These are phyloP conservation scores for Lumnitzera littorea DNA, from an alignment of 345 rosid species.

Conservation along the genomic window DNA sequence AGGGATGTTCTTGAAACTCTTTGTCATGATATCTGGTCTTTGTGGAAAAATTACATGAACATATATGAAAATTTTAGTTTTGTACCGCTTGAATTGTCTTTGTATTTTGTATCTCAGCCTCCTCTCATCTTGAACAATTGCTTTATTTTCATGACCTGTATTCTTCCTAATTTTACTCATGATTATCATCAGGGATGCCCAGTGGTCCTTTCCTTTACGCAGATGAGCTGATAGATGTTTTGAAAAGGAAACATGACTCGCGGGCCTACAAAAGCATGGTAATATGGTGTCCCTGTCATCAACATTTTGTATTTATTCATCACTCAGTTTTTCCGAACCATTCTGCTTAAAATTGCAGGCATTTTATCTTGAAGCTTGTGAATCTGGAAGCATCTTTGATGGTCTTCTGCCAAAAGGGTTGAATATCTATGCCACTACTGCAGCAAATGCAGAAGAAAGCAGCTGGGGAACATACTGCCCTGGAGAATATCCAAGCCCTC, in stretches of 20 bases:
- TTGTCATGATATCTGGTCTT: too few relatives aligned
- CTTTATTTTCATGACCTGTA: not conserved
- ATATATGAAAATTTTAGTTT: not conserved
- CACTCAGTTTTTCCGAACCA: too few relatives aligned
- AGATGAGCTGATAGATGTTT: conserved; percentile 51
- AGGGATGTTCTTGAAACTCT: too few relatives aligned
- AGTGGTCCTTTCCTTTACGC: conserved; percentile 73
- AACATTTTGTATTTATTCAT: too few relatives aligned
- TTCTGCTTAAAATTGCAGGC: conserved; percentile 17
- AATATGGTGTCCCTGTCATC: not conserved
- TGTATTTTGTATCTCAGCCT: not conserved
- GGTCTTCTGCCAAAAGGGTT: conserved; percentile 41
- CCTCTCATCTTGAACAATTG: not conserved
- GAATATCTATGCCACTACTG: conserved; percentile 41
- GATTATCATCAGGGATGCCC: conserved; percentile 68
- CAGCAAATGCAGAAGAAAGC: conserved; percentile 39
- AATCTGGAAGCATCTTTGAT: conserved; percentile 41
- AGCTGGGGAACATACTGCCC: conserved; percentile 45
- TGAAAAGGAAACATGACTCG: conserved; percentile 71
- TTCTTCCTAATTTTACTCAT: not conserved
- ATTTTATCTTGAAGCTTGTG: conserved; percentile 45
- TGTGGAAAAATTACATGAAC: not conserved
- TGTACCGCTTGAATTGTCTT: not conserved
- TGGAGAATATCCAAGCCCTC: conserved; percentile 24
- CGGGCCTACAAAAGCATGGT: conserved; percentile 81